Base-by-base conservation (phyloP, 2,329 filamentous ascomycete species). In the Pyrenophora tritici-repentis region DNA sequence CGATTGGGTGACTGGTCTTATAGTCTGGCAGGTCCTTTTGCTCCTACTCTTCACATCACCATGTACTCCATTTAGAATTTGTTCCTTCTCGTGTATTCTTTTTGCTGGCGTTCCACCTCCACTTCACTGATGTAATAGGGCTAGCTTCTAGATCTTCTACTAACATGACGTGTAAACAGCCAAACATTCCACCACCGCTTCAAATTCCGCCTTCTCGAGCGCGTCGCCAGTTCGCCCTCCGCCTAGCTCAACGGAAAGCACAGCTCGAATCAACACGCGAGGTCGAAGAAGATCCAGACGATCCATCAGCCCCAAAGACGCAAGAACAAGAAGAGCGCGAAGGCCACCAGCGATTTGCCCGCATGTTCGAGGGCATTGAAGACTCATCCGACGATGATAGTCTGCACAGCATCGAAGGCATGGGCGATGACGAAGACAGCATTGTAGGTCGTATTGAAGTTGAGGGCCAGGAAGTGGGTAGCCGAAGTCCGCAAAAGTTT, bases 161-260 rank as follows among this genome's bases (percentile, higher is more conserved):
- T 59, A 46, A 58, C 43, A 31, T 20, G 18, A n/a, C 9, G 0
- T 33, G 32, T 17, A 4, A 29, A 29, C 20, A 62, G 62, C 44
- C 56, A 22, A 60, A 56, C 20, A 46, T 59, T n/a, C 59, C 65
- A 82, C 39, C 84, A 82, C 62, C 64, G 82, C 84, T 96, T 66
- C 94, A 93, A 71, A 86, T 93, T 31, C 87, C 89, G 1, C 92
- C 93, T 2, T 95, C 91, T 6, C 86, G 93, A 44, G 93, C 93
- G 6, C 86, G 93, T 42, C 82, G 91, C 47, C 91, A 96, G 73
- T 83, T 97, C n/a, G 92, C 91, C n/a, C 89, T 90, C 10, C 86
- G 92, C 10, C 81, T 97, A 12, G 78, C 78, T 2, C 72, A 66
- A 84, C 90, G 73, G 35, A 76, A 76, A 52, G 70, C 68, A 8